Base-by-base conservation (phyloP, 768 basidiomycete genomes). In the Lentinus brumalis region DNA sequence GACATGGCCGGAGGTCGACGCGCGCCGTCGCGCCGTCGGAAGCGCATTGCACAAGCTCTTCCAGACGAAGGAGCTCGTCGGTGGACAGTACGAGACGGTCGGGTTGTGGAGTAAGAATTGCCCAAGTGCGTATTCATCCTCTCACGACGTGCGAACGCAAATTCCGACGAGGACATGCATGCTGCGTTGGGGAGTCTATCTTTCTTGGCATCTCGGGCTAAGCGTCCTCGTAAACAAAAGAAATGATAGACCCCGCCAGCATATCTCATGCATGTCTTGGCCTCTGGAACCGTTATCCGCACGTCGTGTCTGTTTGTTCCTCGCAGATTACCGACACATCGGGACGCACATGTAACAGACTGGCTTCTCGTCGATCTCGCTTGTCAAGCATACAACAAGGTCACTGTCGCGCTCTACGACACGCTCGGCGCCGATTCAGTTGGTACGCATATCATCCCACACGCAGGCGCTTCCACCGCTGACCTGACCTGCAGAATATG, bases 321-420 rank as follows among this genome's bases (percentile, higher is more conserved):
- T 44, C 41, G 12, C 14, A 2, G n/a, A 11, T 7, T 7, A 15
- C 5, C 12, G 18, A 6, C 18, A 18, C 11, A 4, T 26, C 3
- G 8, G 14, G 8, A 41, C 5, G 15, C 44, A 44, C 16, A 30
- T 21, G 18, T 39, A 26, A 26, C 21, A 91, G 97, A 98, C 75
- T 99, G 97, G 96, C 95, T 98, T 75, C 76, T 96, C 29, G 79
- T 96, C 49, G 94, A 96, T 68, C 78, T 94, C 54, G 91, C 93
- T 6, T 77, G 86, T 59, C 86, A 91, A 55, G 88, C 86, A 11
- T 98, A 96, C 73, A 80, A 83, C n/a, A 87, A 92, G 71, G 88
- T 96, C 32, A 84, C 87, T 8, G 94, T 97, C 60, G 88, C 88
- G 68, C 77, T 99, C 59, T 99, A 99, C 75, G 95, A 98, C 70